Conservation (phyloP, 1,284 basidiomycete genomes). For the Amylostereum areolatum region DNA sequence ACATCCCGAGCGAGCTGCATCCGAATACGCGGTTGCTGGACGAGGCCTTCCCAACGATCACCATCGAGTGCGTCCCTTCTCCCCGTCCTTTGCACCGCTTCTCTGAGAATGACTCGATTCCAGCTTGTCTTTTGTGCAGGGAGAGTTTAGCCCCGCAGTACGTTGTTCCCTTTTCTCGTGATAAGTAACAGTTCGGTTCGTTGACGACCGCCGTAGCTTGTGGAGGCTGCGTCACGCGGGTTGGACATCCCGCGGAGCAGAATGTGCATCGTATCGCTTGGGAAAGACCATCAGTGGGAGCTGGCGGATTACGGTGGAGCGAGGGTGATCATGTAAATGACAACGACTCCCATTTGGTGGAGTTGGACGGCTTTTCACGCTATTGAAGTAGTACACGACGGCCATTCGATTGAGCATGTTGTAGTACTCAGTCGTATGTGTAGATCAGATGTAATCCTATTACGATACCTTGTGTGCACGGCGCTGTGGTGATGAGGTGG, state of each 20-base stretch:
- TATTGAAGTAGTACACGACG: too few species aligned
- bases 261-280: constrained; percentile 13
- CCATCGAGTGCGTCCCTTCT: constrained; percentile 32
- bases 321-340: constrained; percentile 9
- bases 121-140: constrained; percentile 12
- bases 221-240: constrained; percentile 9
- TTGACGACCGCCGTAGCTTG: constrained; percentile 7
- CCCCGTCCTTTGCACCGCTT: background rate
- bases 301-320: constrained; percentile 11
- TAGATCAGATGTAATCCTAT: too few species aligned
- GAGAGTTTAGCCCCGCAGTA: constrained; percentile 10
- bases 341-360: too few species aligned
- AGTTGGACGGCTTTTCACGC: too few species aligned
- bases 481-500: too few species aligned
- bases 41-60: constrained; percentile 57
- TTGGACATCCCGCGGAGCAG: constrained; percentile 11
- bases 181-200: background rate
- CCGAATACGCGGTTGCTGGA: constrained; percentile 39
- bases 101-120: background rate
- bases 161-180: background rate
- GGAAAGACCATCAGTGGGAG: constrained; percentile 10
- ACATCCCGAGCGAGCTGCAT: constrained; percentile 15
- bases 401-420: too few species aligned
- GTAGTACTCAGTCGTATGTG: too few species aligned
- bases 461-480: too few species aligned